Evolutionary conservation across 2,329 filamentous ascomycete species (phyloP).

Genomic region (Thielaviopsis populi): DNA sequence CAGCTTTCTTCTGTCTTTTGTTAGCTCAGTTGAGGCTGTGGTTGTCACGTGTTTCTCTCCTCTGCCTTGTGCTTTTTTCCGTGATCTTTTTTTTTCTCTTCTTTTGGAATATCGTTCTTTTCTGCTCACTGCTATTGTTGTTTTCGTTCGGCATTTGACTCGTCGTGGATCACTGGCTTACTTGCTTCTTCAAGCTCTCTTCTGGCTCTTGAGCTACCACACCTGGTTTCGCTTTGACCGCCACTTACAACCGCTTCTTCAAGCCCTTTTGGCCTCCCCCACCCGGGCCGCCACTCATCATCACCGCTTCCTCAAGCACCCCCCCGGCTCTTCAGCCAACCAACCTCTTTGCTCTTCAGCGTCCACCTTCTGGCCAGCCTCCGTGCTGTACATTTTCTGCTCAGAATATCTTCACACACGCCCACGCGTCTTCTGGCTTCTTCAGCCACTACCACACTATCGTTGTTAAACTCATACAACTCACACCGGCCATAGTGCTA

Average conservation of each 20-base stretch:
- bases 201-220: not conserved
- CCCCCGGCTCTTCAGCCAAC: conserved; percentile 1
- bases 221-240: not conserved
- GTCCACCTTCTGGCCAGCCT: not conserved
- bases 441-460: not conserved
- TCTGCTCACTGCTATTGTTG: not conserved
- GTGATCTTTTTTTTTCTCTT: not conserved
- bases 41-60: not conserved
- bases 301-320: not conserved
- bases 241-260: conserved; percentile 1
- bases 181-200: not conserved
- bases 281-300: not conserved
- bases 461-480: not conserved
- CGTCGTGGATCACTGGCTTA: not conserved
- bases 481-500: not conserved
- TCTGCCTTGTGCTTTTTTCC: not conserved
- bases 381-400: not conserved
- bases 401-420: not conserved
- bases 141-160: not conserved
- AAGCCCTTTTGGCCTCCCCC: not conserved
- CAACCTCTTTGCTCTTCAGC: not conserved
- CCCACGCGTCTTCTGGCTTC: not conserved
- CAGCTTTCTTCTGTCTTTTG: not conserved
- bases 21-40: not conserved
- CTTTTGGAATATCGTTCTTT: not conserved